Evolutionary conservation across 2,329 filamentous ascomycete genomes (phyloP).

Genomic region (Parastagonospora avenae): DNA sequence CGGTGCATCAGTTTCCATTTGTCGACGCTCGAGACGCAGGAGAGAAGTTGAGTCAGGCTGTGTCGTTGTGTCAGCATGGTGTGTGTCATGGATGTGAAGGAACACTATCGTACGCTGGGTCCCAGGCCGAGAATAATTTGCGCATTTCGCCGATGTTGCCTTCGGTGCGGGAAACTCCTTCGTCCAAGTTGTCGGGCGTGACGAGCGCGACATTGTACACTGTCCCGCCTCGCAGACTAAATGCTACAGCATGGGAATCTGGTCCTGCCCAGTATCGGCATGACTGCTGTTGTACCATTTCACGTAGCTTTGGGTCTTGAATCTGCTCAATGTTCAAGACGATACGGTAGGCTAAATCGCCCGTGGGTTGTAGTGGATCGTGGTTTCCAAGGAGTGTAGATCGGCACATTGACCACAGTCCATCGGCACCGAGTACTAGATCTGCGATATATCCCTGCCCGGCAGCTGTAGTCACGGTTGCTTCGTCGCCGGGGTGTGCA

Average conservation of each 20-base stretch:
- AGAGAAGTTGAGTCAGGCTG: slow-evolving; percentile 26
- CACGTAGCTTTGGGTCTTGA: slow-evolving; percentile 55
- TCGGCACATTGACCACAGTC: slow-evolving; percentile 65
- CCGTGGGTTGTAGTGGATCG: slow-evolving; percentile 54
- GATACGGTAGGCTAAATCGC: slow-evolving; percentile 69
- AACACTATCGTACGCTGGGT: slow-evolving; percentile 58
- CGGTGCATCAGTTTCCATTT: slow-evolving; percentile 73
- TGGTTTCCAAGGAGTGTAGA: slow-evolving; percentile 34
- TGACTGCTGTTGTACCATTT: slow-evolving; percentile 59
- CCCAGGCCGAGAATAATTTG: slow-evolving; percentile 65
- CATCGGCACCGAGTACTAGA: slow-evolving; percentile 67
- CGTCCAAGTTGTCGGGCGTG: slow-evolving; percentile 66
- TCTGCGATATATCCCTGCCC: slow-evolving; percentile 56
- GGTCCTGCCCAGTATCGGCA: slow-evolving; percentile 70
- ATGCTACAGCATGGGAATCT: slow-evolving; percentile 65
- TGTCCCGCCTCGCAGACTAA: slow-evolving; percentile 63
- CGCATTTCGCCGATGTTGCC: slow-evolving; percentile 67
- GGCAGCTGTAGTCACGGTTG: slow-evolving; percentile 48
- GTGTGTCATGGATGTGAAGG: slow-evolving; percentile 30
- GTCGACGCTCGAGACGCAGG: slow-evolving; percentile 62
- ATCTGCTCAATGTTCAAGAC: slow-evolving; percentile 61
- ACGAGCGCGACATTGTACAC: slow-evolving; percentile 71
- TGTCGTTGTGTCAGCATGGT: slow-evolving; percentile 3
- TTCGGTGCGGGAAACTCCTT: slow-evolving; percentile 56
- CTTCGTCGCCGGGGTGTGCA: slow-evolving; percentile 32